Conservation (phyloP, 805 yeast species). For the Monosporozyma aquatica region DNA sequence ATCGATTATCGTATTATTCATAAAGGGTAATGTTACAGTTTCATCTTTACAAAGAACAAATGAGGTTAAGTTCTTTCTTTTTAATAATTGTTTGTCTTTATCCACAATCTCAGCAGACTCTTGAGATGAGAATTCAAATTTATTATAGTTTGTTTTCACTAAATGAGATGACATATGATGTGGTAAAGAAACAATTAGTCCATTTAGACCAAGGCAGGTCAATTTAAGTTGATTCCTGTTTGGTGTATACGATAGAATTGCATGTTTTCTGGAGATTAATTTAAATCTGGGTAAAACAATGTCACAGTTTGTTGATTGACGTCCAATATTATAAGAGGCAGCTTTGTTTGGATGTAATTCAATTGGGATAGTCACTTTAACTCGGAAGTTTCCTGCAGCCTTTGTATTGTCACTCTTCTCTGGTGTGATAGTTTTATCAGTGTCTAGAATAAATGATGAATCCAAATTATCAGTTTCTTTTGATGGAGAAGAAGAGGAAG, state of each 20-base stretch:
- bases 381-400: too few species aligned
- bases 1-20: constrained; percentile 55
- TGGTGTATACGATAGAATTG: constrained; percentile 33
- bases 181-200: constrained; percentile 60
- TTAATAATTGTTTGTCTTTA: too few species aligned
- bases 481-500: constrained; percentile 14
- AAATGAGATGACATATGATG: constrained; percentile 30
- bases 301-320: constrained; percentile 24
- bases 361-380: constrained; percentile 3
- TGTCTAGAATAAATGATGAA: constrained; percentile 2
- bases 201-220: constrained; percentile 76
- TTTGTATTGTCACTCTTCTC: too few species aligned
- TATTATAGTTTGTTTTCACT: constrained; percentile 12
- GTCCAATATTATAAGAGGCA: constrained; percentile 23
- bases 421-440: too few species aligned
- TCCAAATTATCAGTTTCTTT: constrained; percentile 7
- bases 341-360: constrained; percentile 15
- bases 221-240: constrained; percentile 38
- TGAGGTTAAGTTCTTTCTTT: constrained; percentile 18
- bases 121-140: constrained; percentile 23
- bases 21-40: constrained; percentile 52
- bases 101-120: too few species aligned
- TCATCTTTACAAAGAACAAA: constrained; percentile 43
- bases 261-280: constrained; percentile 28
- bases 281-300: constrained; percentile 25